Conservation (phyloP, 2,329 filamentous ascomycete species). For the Xylariomycetidae sp. region DNA sequence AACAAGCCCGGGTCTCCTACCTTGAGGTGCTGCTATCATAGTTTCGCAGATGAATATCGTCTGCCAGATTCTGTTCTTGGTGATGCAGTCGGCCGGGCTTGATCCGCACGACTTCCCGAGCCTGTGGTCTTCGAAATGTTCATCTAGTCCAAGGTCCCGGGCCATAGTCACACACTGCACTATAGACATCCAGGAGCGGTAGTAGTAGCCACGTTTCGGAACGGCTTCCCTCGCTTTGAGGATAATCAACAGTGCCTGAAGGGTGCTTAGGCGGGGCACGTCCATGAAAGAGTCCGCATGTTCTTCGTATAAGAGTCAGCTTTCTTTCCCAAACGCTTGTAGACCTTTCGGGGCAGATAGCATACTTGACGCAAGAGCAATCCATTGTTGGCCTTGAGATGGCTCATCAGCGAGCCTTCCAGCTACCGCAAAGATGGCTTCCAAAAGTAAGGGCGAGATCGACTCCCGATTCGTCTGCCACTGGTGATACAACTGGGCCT, state of each 20-base stretch:
- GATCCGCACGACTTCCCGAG: slow-evolving; percentile 65
- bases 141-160: slow-evolving; percentile 82
- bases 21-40: slow-evolving; percentile 92
- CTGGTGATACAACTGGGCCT: slow-evolving; percentile 76
- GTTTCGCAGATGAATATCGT: slow-evolving; percentile 78
- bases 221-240: slow-evolving; percentile 89
- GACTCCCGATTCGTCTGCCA: slow-evolving; percentile 79
- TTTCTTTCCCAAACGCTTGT: too few relatives aligned
- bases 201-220: slow-evolving; percentile 91
- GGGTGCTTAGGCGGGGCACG: slow-evolving; percentile 79
- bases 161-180: slow-evolving; percentile 91
- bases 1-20: slow-evolving; percentile 36
- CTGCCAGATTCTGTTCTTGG: slow-evolving; percentile 87
- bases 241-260: slow-evolving; percentile 82
- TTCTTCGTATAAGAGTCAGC: slow-evolving; percentile 42
- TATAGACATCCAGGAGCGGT: slow-evolving; percentile 93
- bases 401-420: slow-evolving; percentile 78
- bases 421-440: slow-evolving; percentile 86
- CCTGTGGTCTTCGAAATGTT: slow-evolving; percentile 76
- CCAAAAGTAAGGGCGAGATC: slow-evolving; percentile 82
- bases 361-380: slow-evolving; percentile 78
- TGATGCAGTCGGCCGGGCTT: slow-evolving; percentile 66
- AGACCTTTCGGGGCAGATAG: too few relatives aligned
- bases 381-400: slow-evolving; percentile 83
- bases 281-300: slow-evolving; percentile 94